These are phyloP conservation scores for Diaporthe humulicola DNA, from an alignment of 2,329 filamentous ascomycete genomes.

Conservation along the genomic window DNA sequence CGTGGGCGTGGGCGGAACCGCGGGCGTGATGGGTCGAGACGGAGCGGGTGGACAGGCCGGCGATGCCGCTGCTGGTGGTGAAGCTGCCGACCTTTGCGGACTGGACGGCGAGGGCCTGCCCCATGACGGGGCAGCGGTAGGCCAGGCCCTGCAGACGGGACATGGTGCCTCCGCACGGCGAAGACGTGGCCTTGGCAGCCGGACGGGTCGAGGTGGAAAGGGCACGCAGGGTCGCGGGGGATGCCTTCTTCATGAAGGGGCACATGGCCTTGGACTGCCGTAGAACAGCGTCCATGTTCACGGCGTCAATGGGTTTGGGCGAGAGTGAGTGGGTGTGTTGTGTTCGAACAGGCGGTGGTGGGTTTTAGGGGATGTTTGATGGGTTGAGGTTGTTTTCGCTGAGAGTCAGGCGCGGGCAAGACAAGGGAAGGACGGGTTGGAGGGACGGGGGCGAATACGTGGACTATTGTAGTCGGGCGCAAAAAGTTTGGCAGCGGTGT, in stretches of 20 bases:
- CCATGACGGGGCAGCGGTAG: slow-evolving; percentile 98
- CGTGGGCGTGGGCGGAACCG: slow-evolving; percentile 49
- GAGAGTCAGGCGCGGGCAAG: background rate
- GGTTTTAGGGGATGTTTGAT: background rate
- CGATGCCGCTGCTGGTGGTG: slow-evolving; percentile 57
- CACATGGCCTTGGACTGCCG: slow-evolving; percentile 97
- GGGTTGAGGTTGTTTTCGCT: background rate
- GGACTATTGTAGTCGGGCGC: slow-evolving; percentile 25
- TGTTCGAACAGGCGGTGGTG: slow-evolving; percentile 11
- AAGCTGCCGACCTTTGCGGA: slow-evolving; percentile 66
- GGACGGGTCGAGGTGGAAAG: slow-evolving; percentile 81
- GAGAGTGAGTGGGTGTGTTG: no score
- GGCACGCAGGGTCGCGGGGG: slow-evolving; percentile 89
- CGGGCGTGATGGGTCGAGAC: slow-evolving; percentile 20
- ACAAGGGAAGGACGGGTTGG: background rate
- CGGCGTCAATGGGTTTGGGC: slow-evolving; percentile 18
- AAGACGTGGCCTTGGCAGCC: slow-evolving; percentile 66
- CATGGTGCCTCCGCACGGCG: slow-evolving; percentile 91
- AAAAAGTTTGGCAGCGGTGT: slow-evolving; percentile 22
- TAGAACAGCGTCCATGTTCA: slow-evolving; percentile 89
- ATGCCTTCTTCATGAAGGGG: slow-evolving; percentile 96
- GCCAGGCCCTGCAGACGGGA: slow-evolving; percentile 96
- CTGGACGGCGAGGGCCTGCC: slow-evolving; percentile 94
- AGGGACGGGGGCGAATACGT: slow-evolving; percentile 1
- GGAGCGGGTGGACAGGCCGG: slow-evolving; percentile 60